Conservation (phyloP, 1,139 yeast genomes). For the Petasospora rhodanensis region DNA sequence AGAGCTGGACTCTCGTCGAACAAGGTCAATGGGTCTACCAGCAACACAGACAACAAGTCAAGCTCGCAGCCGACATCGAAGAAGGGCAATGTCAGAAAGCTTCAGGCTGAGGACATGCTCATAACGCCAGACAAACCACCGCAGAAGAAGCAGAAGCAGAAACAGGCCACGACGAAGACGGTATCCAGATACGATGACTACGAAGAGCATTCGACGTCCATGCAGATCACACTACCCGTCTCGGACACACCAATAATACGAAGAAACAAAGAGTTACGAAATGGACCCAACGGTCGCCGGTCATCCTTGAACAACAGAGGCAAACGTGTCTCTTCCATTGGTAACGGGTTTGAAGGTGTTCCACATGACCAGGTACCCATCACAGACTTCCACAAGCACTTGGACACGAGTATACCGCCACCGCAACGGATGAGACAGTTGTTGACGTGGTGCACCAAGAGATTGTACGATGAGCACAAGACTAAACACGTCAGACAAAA, state of each 20-base stretch:
- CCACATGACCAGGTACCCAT: conserved; percentile 64
- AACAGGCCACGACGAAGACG: conserved; percentile 1
- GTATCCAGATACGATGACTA: conserved; percentile 8
- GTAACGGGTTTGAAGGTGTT: conserved; percentile 64
- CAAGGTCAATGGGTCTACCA: too few relatives aligned
- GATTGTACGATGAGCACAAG: conserved; percentile 38
- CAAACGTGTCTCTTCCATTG: conserved; percentile 68
- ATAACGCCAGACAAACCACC: conserved; percentile 22
- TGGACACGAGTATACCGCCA: conserved; percentile 61
- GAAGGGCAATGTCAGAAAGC: conserved; percentile 15
- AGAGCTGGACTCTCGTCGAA: too few relatives aligned
- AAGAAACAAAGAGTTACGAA: conserved; percentile 33
- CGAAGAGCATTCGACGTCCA: conserved; percentile 23
- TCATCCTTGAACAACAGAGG: conserved; percentile 57
- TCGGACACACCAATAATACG: conserved; percentile 39
- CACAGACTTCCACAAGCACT: conserved; percentile 54
- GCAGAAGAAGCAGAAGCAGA: conserved; percentile 5
- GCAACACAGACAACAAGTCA: too few relatives aligned
- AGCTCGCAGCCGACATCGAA: conserved; percentile 3
- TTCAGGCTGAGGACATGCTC: conserved; percentile 20
- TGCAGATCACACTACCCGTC: conserved; percentile 32
- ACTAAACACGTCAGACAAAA: conserved; percentile 25
- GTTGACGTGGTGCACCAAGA: conserved; percentile 62
- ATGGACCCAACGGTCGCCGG: conserved; percentile 33
- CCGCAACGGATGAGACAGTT: conserved; percentile 72